A percentile compares a stretch with the other conserved stretches of the same genome.
These are phyloP conservation scores for Blastocladiella britannica DNA, from an alignment of 192 early-diverging fungal genomes.

Conservation along the genomic window DNA sequence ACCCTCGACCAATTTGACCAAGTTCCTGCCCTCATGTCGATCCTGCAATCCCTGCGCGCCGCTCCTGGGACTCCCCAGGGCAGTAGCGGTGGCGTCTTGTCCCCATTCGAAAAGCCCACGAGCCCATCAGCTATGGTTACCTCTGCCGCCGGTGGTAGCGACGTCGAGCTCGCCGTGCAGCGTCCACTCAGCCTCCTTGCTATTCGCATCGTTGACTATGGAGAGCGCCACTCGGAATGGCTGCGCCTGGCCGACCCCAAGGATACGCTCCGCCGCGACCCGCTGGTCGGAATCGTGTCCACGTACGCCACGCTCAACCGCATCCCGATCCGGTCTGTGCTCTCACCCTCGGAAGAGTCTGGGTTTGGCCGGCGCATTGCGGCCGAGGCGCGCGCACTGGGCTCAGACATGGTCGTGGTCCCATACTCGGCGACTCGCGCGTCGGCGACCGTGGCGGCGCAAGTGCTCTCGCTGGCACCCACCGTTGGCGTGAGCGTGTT, in stretches of 20 bases:
- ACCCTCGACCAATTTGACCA: conserved; percentile 36
- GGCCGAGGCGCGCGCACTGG: no score
- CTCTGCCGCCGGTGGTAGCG: conserved; percentile 26
- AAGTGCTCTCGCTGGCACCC: not conserved
- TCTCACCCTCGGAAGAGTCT: no score
- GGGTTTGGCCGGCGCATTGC: no score
- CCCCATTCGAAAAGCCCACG: conserved; percentile 63
- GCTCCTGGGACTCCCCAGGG: conserved; percentile 37
- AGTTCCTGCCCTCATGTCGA: conserved; percentile 48
- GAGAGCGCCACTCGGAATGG: conserved; percentile 3
- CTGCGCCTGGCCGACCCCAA: no score
- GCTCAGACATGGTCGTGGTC: not conserved
- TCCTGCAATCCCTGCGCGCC: conserved; percentile 46
- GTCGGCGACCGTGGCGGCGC: conserved; percentile 4
- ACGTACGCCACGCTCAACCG: no score
- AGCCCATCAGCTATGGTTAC: conserved; percentile 47
- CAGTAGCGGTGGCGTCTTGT: conserved; percentile 50
- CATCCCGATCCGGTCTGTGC: no score
- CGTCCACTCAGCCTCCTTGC: conserved; percentile 1
- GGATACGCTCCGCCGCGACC: no score
- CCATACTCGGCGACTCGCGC: not conserved
- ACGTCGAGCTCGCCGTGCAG: conserved; percentile 30
- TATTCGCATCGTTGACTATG: conserved; percentile 4
- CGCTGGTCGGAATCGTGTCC: no score
- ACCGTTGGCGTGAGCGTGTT: conserved; percentile 1